Base-by-base conservation (phyloP, 306 rosid genomes). In the Cicer yamashitae region DNA sequence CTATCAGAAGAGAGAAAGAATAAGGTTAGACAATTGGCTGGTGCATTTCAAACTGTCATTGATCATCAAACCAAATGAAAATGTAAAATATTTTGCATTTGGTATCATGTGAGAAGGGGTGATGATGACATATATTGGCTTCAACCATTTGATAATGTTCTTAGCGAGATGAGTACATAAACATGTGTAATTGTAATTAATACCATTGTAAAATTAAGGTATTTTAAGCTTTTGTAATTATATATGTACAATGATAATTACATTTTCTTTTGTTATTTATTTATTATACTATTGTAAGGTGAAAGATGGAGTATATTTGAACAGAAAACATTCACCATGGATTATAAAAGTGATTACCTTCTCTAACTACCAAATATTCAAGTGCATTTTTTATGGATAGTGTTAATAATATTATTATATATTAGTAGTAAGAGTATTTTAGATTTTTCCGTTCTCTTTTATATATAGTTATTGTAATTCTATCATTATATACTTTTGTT, bases 1-100 rank as follows among this genome's bases (percentile, higher is more conserved):
- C 80, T 87, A 2, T 43, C 80, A 87, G 91, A 89, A 77, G 86
- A 73, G 65, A 90, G 92, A 74, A 87, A 77, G 85, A 96, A 89
- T 77, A 90, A 83, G 83, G 97, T 96, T 14, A 88, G 65, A 77
- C 97, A 98, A 47, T 76, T 96, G 82, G 99, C 91, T 67, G 99
- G 96, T 11, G 99, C 99, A 37, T 96, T 96, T 82, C 96, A 96
- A 51, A 88, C 86, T 51, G 99, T 90, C 76, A 96, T 96, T 54
- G 97, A 96, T 47, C 66, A 89, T 83, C 97, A 96, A 84, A 66
- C 88, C 70, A 89, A 89, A 88, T 87, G 81, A 65, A 65, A 43
- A 18, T 20, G 38, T 5, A 39, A 37, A 13, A 12, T 11, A 43
- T 43, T 7, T 2, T 11, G 13, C 6, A 12, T 59, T 59, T 59